Base-by-base conservation (phyloP, 805 yeast species). In the Komagataella mondaviorum region DNA sequence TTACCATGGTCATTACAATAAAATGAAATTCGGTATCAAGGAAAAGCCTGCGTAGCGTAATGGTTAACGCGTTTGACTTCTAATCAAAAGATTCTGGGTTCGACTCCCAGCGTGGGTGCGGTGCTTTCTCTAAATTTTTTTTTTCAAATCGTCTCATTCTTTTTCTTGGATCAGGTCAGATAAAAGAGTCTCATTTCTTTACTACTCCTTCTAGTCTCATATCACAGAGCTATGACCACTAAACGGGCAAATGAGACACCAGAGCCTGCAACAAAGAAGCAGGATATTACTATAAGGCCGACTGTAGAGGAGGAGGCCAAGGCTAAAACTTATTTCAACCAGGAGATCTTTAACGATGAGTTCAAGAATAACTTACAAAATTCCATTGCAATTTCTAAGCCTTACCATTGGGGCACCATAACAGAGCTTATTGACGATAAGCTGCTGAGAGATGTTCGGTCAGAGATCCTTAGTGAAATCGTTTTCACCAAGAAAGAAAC, bases 401-500 rank as follows among this genome's bases (percentile, higher is more conserved):
- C 99, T 1, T 93, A 85, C 63, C 75, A 80, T 61, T 91, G 97
- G 90, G 97, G 98, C 2, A 81, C 89, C 12, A 84, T 93, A 48
- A 72, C 71, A 20, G 76, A 81, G 39, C 69, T 93, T 48, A 73
- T 93, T 45, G 79, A 90, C 62, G 96, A 91, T 56, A 77, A 80
- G 1, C 68, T 95, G 44, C 68, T 93, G 51, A 71, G 93, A 55
- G 75, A 77, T 30, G 98, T 95, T 1, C 76, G 98, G 49, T 78
- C 78, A 52, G 99, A 93, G 64, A 89, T 95, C 23, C 76, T 87
- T 56, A 68, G 73, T 2, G 85, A 89, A 60, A 83, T 93, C 55
- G 93, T 87, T 47, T 93, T 95, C 71, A 89, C 98, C 7, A 80
- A 83, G 58, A 93, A 95, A 65, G 99, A 95, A 66, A 93, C 99